Conservation (phyloP, 805 yeast genomes). For the Yarrowia sp. region DNA sequence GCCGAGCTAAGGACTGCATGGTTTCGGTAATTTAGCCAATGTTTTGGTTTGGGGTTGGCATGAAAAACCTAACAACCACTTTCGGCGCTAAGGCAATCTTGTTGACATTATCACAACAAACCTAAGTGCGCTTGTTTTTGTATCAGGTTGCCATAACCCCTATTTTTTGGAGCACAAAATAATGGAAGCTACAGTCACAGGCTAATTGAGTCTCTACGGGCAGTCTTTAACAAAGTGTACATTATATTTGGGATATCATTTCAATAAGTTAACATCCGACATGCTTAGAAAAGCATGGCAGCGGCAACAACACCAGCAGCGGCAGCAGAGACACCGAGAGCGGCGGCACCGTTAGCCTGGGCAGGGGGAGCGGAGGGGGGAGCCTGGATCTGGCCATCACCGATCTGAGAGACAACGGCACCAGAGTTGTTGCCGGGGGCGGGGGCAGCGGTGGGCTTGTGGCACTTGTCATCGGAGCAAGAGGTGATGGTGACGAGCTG, state of each 20-base stretch:
- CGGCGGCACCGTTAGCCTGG: conserved; percentile 23
- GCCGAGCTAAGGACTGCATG: too few relatives aligned
- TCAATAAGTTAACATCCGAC: neutral
- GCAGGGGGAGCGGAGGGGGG: conserved; percentile 13
- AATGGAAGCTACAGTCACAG: too few relatives aligned
- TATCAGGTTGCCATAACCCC: too few relatives aligned
- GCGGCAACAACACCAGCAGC: conserved; percentile 21
- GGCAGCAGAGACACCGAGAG: conserved; percentile 3
- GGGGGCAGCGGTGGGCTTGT: conserved; percentile 26
- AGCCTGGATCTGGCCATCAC: conserved; percentile 20
- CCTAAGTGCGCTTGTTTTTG: too few relatives aligned
- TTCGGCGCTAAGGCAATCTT: too few relatives aligned
- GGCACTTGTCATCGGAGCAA: conserved; percentile 25
- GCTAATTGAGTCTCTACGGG: too few relatives aligned
- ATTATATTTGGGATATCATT: neutral
- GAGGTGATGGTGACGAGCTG: conserved; percentile 26
- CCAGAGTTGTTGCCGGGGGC: conserved; percentile 21
- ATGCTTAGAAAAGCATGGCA: conserved; percentile 17
- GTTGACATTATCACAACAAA: too few relatives aligned
- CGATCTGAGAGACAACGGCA: conserved; percentile 7
- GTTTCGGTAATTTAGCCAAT: too few relatives aligned
- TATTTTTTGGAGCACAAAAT: too few relatives aligned
- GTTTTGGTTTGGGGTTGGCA: too few relatives aligned
- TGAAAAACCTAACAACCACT: too few relatives aligned
- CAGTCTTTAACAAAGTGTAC: neutral